phyloP scores from a whole-genome alignment of 106 monocot species.

The Hemerocallis citrina region DNA sequence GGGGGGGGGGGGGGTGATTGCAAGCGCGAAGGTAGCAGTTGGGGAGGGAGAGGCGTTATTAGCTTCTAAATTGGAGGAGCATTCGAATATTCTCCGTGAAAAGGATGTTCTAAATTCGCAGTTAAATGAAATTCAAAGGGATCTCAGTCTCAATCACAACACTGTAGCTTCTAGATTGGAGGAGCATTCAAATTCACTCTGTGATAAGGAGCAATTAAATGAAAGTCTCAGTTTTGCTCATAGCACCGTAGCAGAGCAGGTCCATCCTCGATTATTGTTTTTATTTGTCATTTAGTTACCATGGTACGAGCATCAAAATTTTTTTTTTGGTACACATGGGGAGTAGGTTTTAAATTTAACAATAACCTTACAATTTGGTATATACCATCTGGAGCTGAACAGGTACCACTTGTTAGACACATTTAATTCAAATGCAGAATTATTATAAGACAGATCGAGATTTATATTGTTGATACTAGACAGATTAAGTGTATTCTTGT shows the following conservation, averaged over 20 bases:
- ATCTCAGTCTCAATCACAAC: conserved; percentile 36
- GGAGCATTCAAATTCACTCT: no score
- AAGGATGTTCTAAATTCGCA: conserved; percentile 33
- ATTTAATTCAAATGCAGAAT: no score
- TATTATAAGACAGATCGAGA: no score
- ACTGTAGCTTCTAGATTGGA: no score
- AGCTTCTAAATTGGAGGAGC: conserved; percentile 27
- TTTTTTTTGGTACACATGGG: background rate
- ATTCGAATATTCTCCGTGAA: conserved; percentile 28
- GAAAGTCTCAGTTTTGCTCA: no score
- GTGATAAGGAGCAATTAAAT: no score
- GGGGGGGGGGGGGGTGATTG: no score
- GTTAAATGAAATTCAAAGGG: conserved; percentile 36
- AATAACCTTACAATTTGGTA: background rate
- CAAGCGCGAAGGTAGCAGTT: conserved; percentile 27
- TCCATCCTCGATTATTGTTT: conserved; percentile 1
- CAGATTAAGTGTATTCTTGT: no score
- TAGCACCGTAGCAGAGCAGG: conserved; percentile 58
- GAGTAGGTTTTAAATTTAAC: background rate
- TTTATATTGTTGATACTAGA: no score
- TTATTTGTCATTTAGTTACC: background rate
- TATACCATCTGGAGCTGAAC: background rate
- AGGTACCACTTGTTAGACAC: no score
- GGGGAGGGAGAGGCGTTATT: conserved; percentile 42
- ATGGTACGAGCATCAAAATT: background rate